Evolutionary conservation across 495 filamentous ascomycete genomes (phyloP), one percentile per base, ranked within the genome.

Genomic region (Neurospora sp.): DNA sequence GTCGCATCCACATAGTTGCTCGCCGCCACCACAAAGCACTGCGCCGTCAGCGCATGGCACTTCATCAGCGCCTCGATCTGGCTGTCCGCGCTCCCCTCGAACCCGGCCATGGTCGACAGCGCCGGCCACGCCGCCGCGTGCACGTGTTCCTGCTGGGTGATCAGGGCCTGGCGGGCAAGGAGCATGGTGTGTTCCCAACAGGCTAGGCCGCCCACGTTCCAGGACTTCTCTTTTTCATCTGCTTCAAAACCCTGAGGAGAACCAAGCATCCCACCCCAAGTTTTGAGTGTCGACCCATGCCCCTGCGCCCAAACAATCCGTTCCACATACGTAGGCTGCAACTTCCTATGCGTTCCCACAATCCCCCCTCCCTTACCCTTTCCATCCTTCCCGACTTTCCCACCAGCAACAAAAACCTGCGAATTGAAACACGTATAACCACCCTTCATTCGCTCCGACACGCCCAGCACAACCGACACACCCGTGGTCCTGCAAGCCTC

Each of bases 141-240:
- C 9, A 85, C 78, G 27, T 84, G 79, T 74, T 85, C 76, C 7
- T 78, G 77, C 70, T 84, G 80, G 38, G 73, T 74, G 35, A 84
- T 83, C 39, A 85, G 76, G 31, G 83, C 81, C 70, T 85, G 82
- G 1, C 83, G 75, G 37, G 85, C 85, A 4, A 78, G 82, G 66
- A 82, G 84, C 75, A 83, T 85, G 69, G 85, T 85, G 42, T 86
- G 80, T 75, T 87, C 85, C 79, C 85, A 84, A 76, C 85, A 87
- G 2, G 83, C 81, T n/a, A 87, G 77, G 20, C 80, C 83, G 18
- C 85, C 85, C 6, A 87, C 75, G 9, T 82, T 83, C 35, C 75
- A 80, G 41, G 41, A 42, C 2, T 81, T 82, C 16, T 62, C 18
- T 66, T 9, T 18, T 41, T 72, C 59, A 54, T 74, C 42, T 74